These are phyloP conservation scores for Monosporascus sp. DNA, from an alignment of 2,329 filamentous ascomycete genomes.

Conservation along the genomic window DNA sequence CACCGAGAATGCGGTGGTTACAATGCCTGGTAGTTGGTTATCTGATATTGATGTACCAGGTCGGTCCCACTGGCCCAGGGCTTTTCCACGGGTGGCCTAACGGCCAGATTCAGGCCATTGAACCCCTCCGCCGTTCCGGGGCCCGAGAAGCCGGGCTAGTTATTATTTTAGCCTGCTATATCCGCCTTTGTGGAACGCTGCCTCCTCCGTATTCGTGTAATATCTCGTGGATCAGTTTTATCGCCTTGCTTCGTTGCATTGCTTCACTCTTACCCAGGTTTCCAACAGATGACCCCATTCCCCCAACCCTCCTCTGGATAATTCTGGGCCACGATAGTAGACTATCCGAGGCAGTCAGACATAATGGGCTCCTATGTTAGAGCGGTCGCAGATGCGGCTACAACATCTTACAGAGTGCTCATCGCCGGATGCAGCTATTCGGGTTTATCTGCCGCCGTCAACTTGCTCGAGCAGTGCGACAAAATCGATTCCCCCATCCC, in stretches of 20 bases:
- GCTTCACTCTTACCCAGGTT: no score
- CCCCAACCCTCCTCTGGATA: no score
- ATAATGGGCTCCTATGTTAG: conserved; percentile 9
- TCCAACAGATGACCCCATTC: no score
- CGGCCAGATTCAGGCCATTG: background rate
- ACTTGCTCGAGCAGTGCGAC: conserved; percentile 61
- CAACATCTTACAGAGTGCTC: conserved; percentile 47
- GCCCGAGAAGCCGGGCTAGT: background rate
- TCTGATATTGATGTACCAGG: background rate
- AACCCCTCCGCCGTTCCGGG: background rate
- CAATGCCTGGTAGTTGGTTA: background rate
- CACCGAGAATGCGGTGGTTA: background rate
- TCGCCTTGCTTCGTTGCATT: background rate
- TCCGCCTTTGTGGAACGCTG: background rate
- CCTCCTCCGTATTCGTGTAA: background rate
- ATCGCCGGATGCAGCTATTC: conserved; percentile 68
- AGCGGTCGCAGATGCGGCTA: conserved; percentile 20
- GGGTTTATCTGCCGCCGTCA: conserved; percentile 62
- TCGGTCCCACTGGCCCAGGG: background rate
- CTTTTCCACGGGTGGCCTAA: background rate
- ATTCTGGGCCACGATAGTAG: background rate
- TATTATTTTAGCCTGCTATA: background rate
- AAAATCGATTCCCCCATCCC: conserved; percentile 44
- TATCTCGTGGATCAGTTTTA: background rate
- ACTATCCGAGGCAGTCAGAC: background rate